A percentile compares a stretch with the other conserved stretches of the same genome.
These are phyloP conservation scores for Linnemannia schmuckeri DNA, from an alignment of 192 early-diverging fungal species.

Conservation along the genomic window DNA sequence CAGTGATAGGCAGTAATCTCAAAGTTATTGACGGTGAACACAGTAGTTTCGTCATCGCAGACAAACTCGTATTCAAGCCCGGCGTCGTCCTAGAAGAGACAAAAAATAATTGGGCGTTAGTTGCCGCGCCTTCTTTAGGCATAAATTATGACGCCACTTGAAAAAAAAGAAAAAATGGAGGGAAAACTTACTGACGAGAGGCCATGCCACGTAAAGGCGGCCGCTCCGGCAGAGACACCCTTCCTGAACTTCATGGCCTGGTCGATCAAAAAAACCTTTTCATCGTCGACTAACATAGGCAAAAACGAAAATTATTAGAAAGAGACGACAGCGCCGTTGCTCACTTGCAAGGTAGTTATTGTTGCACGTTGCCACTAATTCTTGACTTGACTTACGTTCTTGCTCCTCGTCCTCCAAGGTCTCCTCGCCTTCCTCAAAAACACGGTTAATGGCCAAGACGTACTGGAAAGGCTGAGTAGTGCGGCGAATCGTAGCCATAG, in stretches of 20 bases:
- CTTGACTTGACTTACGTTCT: conserved; percentile 33
- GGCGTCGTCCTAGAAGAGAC: conserved; percentile 45
- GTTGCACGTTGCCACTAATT: not conserved
- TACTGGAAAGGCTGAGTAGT: conserved; percentile 76
- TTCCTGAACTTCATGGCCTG: conserved; percentile 63
- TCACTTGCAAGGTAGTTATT: not conserved
- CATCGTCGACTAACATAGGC: conserved; percentile 66
- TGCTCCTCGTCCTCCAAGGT: conserved; percentile 67
- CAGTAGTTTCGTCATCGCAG: conserved; percentile 57
- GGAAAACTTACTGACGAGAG: conserved; percentile 48
- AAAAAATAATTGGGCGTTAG: conserved; percentile 3
- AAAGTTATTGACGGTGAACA: conserved; percentile 61
- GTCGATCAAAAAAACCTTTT: conserved; percentile 80
- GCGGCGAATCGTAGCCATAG: conserved; percentile 74
- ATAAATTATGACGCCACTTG: not conserved
- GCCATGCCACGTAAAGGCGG: conserved; percentile 70
- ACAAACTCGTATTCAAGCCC: conserved; percentile 61
- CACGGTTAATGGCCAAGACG: conserved; percentile 80
- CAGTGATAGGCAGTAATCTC: conserved; percentile 73
- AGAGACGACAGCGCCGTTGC: not conserved
- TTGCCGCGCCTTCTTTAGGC: not conserved
- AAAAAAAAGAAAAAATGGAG: no score
- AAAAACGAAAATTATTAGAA: not conserved
- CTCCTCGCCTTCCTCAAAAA: conserved; percentile 84
- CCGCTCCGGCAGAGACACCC: conserved; percentile 43